These are phyloP conservation scores for Cercospora sp. DNA, from an alignment of 2,329 filamentous ascomycete species.

Conservation along the genomic window DNA sequence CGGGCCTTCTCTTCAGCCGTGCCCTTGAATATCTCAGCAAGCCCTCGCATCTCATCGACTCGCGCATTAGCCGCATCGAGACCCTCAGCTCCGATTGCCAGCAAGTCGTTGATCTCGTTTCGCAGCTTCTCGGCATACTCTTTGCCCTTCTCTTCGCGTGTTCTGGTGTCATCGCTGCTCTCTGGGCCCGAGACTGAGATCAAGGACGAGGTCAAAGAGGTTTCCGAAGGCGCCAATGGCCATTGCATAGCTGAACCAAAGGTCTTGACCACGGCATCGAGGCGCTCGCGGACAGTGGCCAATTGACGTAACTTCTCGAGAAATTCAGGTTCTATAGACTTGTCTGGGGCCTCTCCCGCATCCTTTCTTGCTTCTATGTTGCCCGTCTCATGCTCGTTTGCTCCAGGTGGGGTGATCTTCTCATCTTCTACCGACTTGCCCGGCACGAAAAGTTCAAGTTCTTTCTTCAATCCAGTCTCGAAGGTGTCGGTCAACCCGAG, in stretches of 20 bases:
- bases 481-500: slow-evolving; percentile 76
- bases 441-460: slow-evolving; percentile 69
- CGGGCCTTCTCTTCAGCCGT: slow-evolving; percentile 91
- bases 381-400: background rate
- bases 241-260: slow-evolving; percentile 97
- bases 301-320: slow-evolving; percentile 80
- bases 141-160: slow-evolving; percentile 82
- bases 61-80: slow-evolving; percentile 71
- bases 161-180: slow-evolving; percentile 55
- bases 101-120: slow-evolving; percentile 68
- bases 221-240: slow-evolving; percentile 83
- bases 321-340: slow-evolving; percentile 47
- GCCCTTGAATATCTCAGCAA: slow-evolving; percentile 87
- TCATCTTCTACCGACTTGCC: slow-evolving; percentile 4
- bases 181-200: slow-evolving; percentile 85
- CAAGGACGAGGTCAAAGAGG: slow-evolving; percentile 81
- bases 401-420: background rate
- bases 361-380: slow-evolving; percentile 16
- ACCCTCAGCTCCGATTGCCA: slow-evolving; percentile 62
- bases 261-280: slow-evolving; percentile 84
- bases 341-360: slow-evolving; percentile 6
- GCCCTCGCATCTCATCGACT: slow-evolving; percentile 73
- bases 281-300: slow-evolving; percentile 74
- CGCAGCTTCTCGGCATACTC: slow-evolving; percentile 71
- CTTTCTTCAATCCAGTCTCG: slow-evolving; percentile 67